A percentile compares a stretch with the other conserved stretches of the same genome.
These are phyloP conservation scores for Colletotrichum euphorbiae DNA, from an alignment of 2,329 filamentous ascomycete genomes.

Conservation along the genomic window DNA sequence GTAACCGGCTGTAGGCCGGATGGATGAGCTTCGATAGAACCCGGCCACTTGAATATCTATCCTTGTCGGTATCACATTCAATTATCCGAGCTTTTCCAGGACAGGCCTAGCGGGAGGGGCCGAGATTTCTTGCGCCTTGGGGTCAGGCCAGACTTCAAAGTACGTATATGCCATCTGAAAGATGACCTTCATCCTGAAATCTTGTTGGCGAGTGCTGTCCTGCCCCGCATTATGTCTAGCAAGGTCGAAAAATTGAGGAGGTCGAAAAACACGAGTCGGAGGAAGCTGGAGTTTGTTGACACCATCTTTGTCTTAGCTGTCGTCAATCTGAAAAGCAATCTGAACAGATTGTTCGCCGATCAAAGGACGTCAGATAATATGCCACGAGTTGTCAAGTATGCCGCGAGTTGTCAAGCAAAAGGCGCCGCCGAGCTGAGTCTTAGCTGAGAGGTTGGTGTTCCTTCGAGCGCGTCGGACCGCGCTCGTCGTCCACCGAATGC, in stretches of 20 bases:
- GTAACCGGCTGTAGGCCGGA: slow-evolving; percentile 3
- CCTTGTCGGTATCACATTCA: slow-evolving; percentile 19
- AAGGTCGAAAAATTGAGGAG: background rate
- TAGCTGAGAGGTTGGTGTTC: slow-evolving; percentile 7
- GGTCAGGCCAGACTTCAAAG: background rate
- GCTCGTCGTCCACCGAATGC: slow-evolving; percentile 2
- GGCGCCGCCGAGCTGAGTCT: slow-evolving; percentile 5
- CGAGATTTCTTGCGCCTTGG: background rate
- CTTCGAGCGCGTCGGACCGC: background rate
- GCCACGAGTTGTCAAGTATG: background rate
- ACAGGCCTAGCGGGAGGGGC: slow-evolving; percentile 9
- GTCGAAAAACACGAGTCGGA: background rate
- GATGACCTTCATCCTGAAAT: background rate
- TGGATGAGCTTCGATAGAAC: slow-evolving; percentile 15
- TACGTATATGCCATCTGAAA: background rate
- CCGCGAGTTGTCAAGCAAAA: background rate
- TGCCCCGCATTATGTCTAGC: slow-evolving; percentile 1
- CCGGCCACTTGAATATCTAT: background rate
- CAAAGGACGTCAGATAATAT: slow-evolving; percentile 6
- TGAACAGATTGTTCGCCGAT: background rate
- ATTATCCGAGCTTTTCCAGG: slow-evolving; percentile 22
- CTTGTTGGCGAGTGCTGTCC: background rate
- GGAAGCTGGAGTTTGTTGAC: slow-evolving; percentile 11
- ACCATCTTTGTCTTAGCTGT: background rate
- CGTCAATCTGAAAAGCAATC: no score